Conservation (phyloP, 371 early-diverging fungal species). For the Mortierella sp. region DNA sequence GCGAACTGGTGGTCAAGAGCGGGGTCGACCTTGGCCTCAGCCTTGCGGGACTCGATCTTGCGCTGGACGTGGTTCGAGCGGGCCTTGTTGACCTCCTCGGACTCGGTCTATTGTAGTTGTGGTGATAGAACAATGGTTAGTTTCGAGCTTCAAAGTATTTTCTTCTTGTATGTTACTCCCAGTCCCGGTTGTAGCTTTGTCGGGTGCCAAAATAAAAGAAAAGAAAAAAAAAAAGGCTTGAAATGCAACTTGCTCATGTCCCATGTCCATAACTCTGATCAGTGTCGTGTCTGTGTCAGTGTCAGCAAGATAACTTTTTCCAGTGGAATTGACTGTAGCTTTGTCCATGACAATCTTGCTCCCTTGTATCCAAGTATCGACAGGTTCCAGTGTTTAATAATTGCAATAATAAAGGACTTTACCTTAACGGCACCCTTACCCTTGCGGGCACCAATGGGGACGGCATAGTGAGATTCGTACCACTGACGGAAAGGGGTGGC, state of each 20-base stretch:
- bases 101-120: slow-evolving; percentile 58
- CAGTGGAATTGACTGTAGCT: too few species aligned
- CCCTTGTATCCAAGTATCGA: slow-evolving; percentile 12
- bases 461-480: slow-evolving; percentile 97
- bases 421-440: slow-evolving; percentile 69
- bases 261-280: too few species aligned
- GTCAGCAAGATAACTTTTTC: too few species aligned
- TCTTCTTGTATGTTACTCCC: too few species aligned
- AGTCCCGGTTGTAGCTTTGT: too few species aligned
- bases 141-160: too few species aligned
- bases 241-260: slow-evolving; percentile 13
- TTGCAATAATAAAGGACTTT: slow-evolving; percentile 96
- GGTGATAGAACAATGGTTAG: too few species aligned
- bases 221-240: not conserved
- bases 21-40: slow-evolving; percentile 87
- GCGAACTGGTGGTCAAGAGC: slow-evolving; percentile 95
- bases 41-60: slow-evolving; percentile 90
- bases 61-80: slow-evolving; percentile 93
- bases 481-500: slow-evolving; percentile 99
- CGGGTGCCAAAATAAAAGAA: too few species aligned
- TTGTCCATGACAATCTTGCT: too few species aligned
- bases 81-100: slow-evolving; percentile 79
- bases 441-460: slow-evolving; percentile 91
- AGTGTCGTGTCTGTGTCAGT: too few species aligned
- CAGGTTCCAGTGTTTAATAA: slow-evolving; percentile 90